Percentiles rank a stretch among this genome's conserved stretches.
Evolutionary conservation across 192 early-diverging fungal genomes (phyloP).

Genomic region (Entomortierella beljakovae): DNA sequence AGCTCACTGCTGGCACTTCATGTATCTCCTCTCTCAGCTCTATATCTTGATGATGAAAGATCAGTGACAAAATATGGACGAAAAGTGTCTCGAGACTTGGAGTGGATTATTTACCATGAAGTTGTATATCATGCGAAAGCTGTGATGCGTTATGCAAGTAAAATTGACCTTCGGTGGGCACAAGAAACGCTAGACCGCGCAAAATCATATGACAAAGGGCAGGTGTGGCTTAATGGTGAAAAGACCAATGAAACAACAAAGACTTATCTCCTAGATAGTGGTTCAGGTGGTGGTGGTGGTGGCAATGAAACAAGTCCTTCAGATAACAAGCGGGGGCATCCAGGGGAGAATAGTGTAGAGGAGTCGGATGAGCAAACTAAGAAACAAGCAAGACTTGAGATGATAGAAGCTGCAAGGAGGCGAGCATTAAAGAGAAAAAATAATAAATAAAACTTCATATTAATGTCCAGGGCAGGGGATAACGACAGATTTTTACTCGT

Average conservation of each 20-base stretch:
- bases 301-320: background rate
- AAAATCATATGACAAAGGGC: slow-evolving; percentile 29
- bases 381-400: slow-evolving; percentile 49
- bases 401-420: slow-evolving; percentile 56
- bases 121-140: slow-evolving; percentile 95
- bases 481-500: no score
- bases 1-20: slow-evolving; percentile 93
- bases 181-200: slow-evolving; percentile 74
- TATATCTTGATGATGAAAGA: slow-evolving; percentile 81
- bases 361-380: slow-evolving; percentile 31
- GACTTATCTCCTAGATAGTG: background rate
- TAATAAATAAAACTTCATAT: slow-evolving; percentile 6
- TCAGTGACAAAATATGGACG: slow-evolving; percentile 51
- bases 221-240: slow-evolving; percentile 40
- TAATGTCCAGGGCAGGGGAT: no score
- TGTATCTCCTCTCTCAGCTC: slow-evolving; percentile 89
- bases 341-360: background rate
- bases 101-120: slow-evolving; percentile 96
- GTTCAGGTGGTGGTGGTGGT: background rate
- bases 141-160: slow-evolving; percentile 95
- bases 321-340: background rate
- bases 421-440: slow-evolving; percentile 56
- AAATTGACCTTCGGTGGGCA: slow-evolving; percentile 89
- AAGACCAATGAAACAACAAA: background rate
- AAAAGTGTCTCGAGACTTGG: slow-evolving; percentile 66